Conservation (phyloP, 306 rosid species). For the Castanospermum australe region DNA sequence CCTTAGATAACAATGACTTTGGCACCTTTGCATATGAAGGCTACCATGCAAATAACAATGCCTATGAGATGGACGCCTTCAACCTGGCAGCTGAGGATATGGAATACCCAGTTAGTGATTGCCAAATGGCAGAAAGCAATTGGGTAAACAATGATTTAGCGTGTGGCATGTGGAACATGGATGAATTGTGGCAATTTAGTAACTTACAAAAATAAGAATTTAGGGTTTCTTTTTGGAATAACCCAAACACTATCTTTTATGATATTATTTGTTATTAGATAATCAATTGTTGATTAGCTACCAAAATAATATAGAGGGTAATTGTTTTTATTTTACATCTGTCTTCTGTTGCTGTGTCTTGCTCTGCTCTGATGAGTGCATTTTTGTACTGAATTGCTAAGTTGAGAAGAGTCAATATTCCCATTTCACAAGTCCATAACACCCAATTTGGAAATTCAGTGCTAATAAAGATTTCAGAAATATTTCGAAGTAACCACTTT, state of each 20-base stretch:
- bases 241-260: conserved; percentile 21
- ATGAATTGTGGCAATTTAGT: conserved; percentile 50
- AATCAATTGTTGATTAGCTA: conserved; percentile 21
- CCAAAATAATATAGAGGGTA: background rate
- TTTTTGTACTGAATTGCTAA: background rate
- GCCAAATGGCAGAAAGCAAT: conserved; percentile 38
- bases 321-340: conserved; percentile 15
- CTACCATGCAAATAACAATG: conserved; percentile 25
- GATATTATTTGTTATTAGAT: background rate
- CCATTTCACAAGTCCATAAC: background rate
- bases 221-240: conserved; percentile 27
- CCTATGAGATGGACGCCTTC: conserved; percentile 38
- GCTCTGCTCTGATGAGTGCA: background rate
- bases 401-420: background rate
- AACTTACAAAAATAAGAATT: conserved; percentile 16
- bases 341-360: background rate
- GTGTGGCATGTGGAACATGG: conserved; percentile 46
- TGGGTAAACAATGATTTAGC: conserved; percentile 50
- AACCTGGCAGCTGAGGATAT: conserved; percentile 28
- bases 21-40: conserved; percentile 27
- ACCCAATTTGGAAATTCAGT: background rate
- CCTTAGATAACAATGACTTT: conserved; percentile 8
- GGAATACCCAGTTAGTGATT: conserved; percentile 35
- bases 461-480: background rate
- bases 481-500: background rate